Evolutionary conservation across 2,329 filamentous ascomycete species (phyloP).

Genomic region (Bertia moriformis): DNA sequence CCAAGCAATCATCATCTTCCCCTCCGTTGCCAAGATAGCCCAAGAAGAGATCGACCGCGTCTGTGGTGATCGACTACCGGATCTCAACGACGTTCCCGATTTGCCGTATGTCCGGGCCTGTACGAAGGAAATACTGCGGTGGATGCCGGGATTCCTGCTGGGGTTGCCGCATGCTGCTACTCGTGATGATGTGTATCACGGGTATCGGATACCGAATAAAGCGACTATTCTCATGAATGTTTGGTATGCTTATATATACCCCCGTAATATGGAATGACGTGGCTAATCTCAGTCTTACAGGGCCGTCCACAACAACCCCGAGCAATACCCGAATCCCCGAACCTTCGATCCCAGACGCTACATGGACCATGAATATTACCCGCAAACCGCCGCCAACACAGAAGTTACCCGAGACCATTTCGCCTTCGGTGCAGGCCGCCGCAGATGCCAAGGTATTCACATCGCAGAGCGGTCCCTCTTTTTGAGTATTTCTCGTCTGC

Average conservation of each 20-base stretch:
- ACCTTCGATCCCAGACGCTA: neutral
- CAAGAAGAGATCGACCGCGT: constrained; percentile 26
- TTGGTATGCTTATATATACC: too few relatives aligned
- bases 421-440: constrained; percentile 18
- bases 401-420: constrained; percentile 13
- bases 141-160: constrained; percentile 24
- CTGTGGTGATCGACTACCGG: constrained; percentile 26
- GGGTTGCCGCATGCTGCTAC: constrained; percentile 20
- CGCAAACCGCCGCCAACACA: constrained; percentile 4
- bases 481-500: constrained; percentile 12
- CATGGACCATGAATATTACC: constrained; percentile 7
- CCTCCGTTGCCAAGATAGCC: constrained; percentile 17
- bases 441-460: constrained; percentile 19
- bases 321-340: neutral
- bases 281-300: too few relatives aligned
- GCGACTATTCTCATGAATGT: constrained; percentile 23
- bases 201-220: constrained; percentile 25
- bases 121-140: constrained; percentile 29
- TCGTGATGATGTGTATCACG: constrained; percentile 19
- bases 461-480: constrained; percentile 15
- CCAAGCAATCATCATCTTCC: constrained; percentile 23
- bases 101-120: constrained; percentile 31
- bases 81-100: constrained; percentile 21
- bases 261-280: too few relatives aligned
- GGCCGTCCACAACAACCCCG: neutral